Percentiles rank a stretch among this genome's conserved stretches.
Evolutionary conservation across 2,329 filamentous ascomycete genomes (phyloP).

Genomic region (Botrytis medusae): DNA sequence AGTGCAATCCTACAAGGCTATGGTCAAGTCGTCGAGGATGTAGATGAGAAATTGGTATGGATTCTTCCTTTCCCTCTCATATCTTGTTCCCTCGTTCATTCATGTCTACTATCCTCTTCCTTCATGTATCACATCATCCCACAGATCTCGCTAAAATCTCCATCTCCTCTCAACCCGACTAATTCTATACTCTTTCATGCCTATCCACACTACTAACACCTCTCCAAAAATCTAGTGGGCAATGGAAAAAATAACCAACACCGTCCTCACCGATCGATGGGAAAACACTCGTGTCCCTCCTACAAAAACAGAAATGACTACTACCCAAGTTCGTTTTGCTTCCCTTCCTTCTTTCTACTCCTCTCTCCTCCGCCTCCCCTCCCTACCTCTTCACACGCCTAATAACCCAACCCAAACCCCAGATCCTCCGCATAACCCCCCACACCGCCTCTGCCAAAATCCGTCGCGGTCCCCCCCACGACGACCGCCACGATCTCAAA

Average conservation of each 20-base stretch:
- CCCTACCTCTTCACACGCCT: too few species aligned
- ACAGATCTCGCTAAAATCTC: neutral
- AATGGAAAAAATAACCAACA: constrained; percentile 75
- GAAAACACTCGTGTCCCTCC: constrained; percentile 67
- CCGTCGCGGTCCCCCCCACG: constrained; percentile 61
- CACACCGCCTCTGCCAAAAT: constrained; percentile 75
- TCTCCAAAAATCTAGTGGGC: constrained; percentile 53
- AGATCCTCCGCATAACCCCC: constrained; percentile 68
- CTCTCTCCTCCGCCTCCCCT: neutral
- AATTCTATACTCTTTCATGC: too few species aligned
- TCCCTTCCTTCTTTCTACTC: neutral
- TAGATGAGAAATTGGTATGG: constrained; percentile 61
- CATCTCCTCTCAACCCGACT: neutral
- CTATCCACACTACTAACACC: neutral
- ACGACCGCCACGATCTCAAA: constrained; percentile 51
- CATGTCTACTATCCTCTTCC: neutral
- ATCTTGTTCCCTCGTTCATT: neutral
- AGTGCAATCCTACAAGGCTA: constrained; percentile 72
- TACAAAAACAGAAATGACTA: constrained; percentile 70
- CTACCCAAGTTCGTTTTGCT: constrained; percentile 48
- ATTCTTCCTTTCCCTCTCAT: neutral
- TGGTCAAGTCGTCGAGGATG: constrained; percentile 64
- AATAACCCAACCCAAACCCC: neutral
- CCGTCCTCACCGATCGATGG: constrained; percentile 69
- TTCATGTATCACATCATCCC: neutral